A percentile compares a stretch with the other conserved stretches of the same genome.
Conservation (phyloP, 2,329 filamentous ascomycete genomes). For the Fusarium keratoplasticum region DNA sequence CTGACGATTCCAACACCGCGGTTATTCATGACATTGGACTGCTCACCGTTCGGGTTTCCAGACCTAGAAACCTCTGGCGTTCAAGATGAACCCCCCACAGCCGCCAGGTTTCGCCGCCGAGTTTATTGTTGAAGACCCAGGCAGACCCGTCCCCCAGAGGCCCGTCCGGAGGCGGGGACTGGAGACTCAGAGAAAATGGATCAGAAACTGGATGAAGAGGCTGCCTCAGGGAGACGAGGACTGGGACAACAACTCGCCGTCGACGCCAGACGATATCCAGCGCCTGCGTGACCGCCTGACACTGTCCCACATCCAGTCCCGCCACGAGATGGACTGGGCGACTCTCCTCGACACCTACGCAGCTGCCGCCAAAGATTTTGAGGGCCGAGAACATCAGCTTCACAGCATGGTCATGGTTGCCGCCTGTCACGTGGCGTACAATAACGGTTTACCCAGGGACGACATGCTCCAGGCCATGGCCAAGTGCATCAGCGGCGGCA, state of each 20-base stretch:
- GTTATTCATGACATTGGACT: constrained; percentile 31
- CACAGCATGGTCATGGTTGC: constrained; percentile 44
- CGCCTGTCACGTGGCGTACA: constrained; percentile 40
- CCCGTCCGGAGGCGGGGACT: constrained; percentile 40
- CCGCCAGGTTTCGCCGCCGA: constrained; percentile 37
- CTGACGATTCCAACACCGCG: constrained; percentile 27
- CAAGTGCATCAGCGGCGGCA: constrained; percentile 42
- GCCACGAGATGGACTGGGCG: constrained; percentile 39
- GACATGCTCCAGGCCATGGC: constrained; percentile 39
- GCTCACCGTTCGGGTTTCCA: constrained; percentile 18
- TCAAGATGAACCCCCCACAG: constrained; percentile 36
- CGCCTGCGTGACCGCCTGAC: constrained; percentile 34
- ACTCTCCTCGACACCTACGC: constrained; percentile 41
- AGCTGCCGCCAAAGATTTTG: constrained; percentile 36
- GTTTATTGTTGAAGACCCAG: constrained; percentile 42
- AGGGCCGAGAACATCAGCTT: constrained; percentile 40
- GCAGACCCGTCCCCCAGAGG: constrained; percentile 39
- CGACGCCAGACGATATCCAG: constrained; percentile 35
- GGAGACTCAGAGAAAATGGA: constrained; percentile 43
- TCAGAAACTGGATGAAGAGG: constrained; percentile 41
- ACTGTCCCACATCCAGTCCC: constrained; percentile 33
- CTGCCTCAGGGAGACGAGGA: constrained; percentile 44
- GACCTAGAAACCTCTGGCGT: constrained; percentile 25
- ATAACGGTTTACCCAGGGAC: constrained; percentile 34
- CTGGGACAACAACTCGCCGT: constrained; percentile 43